Percentiles rank a stretch among this genome's conserved stretches.
phyloP scores from a whole-genome alignment of 257 asterid genomes.

The Plantago ovata region DNA sequence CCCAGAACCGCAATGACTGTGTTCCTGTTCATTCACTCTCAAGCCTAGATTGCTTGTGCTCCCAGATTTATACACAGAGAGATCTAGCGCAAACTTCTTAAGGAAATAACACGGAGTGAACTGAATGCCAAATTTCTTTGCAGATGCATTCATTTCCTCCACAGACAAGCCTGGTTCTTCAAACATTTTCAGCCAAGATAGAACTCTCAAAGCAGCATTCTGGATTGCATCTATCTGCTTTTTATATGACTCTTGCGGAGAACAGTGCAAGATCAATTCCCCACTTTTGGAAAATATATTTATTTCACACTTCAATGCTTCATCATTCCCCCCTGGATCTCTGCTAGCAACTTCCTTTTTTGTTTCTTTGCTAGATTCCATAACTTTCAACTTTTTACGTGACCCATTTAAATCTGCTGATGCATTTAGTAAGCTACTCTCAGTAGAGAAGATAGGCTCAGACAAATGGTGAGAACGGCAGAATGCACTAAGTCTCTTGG shows the following conservation, averaged over 20 bases:
- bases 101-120: conserved; percentile 38
- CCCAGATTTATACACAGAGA: conserved; percentile 36
- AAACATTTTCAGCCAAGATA: conserved; percentile 66
- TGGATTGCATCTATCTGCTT: conserved; percentile 70
- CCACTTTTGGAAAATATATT: conserved; percentile 55
- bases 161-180: conserved; percentile 36
- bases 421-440: conserved; percentile 29
- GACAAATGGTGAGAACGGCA: conserved; percentile 75
- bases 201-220: conserved; percentile 61
- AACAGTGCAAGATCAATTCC: conserved; percentile 58
- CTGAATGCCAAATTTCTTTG: conserved; percentile 51
- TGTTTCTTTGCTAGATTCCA: conserved; percentile 33
- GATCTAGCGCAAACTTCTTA: conserved; percentile 47
- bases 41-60: conserved; percentile 20
- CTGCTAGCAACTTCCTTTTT: conserved; percentile 27
- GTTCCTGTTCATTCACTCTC: background rate
- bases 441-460: conserved; percentile 64
- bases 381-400: conserved; percentile 51
- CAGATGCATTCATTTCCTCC: conserved; percentile 42
- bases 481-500: conserved; percentile 72
- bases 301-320: conserved; percentile 50
- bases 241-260: conserved; percentile 61
- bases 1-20: conserved; percentile 11
- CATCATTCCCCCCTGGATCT: conserved; percentile 28
- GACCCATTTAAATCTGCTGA: conserved; percentile 45